Conservation (phyloP, 2,329 filamentous ascomycete genomes). For the Teratosphaeria viscida region DNA sequence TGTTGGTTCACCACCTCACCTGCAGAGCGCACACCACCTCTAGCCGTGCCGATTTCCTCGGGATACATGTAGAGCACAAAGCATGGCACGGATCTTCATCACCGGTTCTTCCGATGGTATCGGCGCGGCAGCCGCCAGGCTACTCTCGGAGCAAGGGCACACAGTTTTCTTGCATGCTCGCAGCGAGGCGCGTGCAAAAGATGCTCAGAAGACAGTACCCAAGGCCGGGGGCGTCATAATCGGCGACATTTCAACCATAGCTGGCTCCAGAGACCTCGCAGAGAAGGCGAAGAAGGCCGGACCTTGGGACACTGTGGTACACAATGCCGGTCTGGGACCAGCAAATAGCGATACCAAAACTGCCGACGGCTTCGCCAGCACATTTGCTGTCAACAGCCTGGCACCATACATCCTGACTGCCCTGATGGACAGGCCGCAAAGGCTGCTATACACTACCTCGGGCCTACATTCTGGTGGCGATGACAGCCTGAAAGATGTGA, state of each 20-base stretch:
- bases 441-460: slow-evolving; percentile 44
- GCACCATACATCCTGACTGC: slow-evolving; percentile 48
- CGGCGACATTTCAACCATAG: slow-evolving; percentile 43
- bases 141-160: slow-evolving; percentile 43
- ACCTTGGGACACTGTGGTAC: slow-evolving; percentile 45
- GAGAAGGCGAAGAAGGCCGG: slow-evolving; percentile 40
- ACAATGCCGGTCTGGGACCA: slow-evolving; percentile 46
- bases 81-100: slow-evolving; percentile 41
- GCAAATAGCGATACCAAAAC: slow-evolving; percentile 34
- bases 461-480: slow-evolving; percentile 42
- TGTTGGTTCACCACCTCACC: not conserved
- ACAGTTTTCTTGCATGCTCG: slow-evolving; percentile 48
- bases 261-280: slow-evolving; percentile 43
- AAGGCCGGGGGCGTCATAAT: slow-evolving; percentile 42
- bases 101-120: slow-evolving; percentile 51
- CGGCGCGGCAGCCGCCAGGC: slow-evolving; percentile 41
- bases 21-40: not conserved
- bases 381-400: slow-evolving; percentile 47
- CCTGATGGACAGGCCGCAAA: slow-evolving; percentile 38
- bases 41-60: not conserved
- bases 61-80: not conserved
- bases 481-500: slow-evolving; percentile 30
- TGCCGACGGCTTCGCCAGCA: slow-evolving; percentile 36
- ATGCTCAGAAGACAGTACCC: slow-evolving; percentile 40
- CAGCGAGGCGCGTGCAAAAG: slow-evolving; percentile 42